Evolutionary conservation across 371 early-diverging fungal species (phyloP).

Genomic region (Rhizomucor miehei): DNA sequence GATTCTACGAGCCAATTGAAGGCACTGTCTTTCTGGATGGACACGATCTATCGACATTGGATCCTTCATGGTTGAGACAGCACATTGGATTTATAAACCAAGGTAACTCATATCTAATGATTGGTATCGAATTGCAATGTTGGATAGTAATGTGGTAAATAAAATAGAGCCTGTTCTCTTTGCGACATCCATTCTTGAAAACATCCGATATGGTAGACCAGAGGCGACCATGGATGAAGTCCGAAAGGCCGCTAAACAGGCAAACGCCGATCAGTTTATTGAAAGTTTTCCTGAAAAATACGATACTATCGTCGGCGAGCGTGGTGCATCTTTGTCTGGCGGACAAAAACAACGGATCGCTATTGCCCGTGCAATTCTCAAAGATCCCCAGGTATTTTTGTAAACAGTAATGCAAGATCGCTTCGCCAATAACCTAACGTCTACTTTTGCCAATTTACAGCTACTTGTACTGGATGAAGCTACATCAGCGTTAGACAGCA

Average conservation of each 20-base stretch:
- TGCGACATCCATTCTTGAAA: conserved; percentile 71
- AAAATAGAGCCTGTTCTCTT: conserved; percentile 72
- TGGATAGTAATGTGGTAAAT: no score
- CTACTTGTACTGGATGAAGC: conserved; percentile 81
- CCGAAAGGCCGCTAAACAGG: conserved; percentile 61
- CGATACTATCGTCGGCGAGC: conserved; percentile 71
- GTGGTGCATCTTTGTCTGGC: conserved; percentile 72
- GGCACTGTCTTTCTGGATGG: conserved; percentile 65
- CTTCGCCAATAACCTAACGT: background rate
- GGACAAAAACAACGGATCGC: conserved; percentile 88
- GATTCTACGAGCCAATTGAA: conserved; percentile 62
- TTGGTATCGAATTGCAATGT: no score
- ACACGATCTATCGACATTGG: conserved; percentile 44
- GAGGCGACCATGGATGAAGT: conserved; percentile 59
- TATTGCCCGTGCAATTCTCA: conserved; percentile 71
- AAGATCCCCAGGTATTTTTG: conserved; percentile 52
- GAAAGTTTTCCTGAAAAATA: conserved; percentile 64
- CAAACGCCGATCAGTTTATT: conserved; percentile 74
- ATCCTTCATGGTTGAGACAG: conserved; percentile 56
- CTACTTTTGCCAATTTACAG: conserved; percentile 11
- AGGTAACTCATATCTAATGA: conserved; percentile 26
- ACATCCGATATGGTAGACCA: conserved; percentile 66
- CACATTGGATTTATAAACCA: conserved; percentile 77
- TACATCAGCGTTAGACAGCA: conserved; percentile 62
- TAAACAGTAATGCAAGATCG: background rate